Base-by-base conservation (phyloP, 2,329 filamentous ascomycete species). In the Colletotrichum higginsianum region DNA sequence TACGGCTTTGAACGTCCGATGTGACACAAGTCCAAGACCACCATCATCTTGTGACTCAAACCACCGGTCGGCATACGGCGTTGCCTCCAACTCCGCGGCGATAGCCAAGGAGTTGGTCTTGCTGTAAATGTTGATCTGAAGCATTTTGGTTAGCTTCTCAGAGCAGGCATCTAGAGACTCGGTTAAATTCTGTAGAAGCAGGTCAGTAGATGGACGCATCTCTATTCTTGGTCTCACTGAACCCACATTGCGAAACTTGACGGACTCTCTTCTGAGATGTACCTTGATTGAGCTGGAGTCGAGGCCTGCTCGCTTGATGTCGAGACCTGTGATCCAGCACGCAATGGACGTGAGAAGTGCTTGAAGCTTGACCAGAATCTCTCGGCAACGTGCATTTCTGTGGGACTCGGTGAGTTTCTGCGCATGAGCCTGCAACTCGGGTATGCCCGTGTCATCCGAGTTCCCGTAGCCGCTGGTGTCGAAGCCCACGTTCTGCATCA, bases 371-470 rank as follows among this genome's bases (percentile, higher is more conserved):
- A 6, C 23, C 6, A 57, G 2, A 6, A 57, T 26, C 5, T 11
- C 11, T 11, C 55, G 55, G 13, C 55, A 57, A 1, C 12, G n/a
- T 1, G 55, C 38, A 11, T 26, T 26, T 11, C 55, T 21, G n/a
- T 13, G n/a, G 3, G n/a, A 4, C 18, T 42, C 38, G 1, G 35
- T 57, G n/a, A 57, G 35, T 8, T 57, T 26, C 55, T 57, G 38
- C 3, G 55, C 55, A 18, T 93, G 89, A 0, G 80, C 81, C 75
- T 89, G 88, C 0, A 92, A 82, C 52, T 85, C 82, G 1, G 89
- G 89, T 4, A 92, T 84, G 75, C 88, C 89, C 0, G 90, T 92
- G 71, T 91, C 86, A 3, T 88, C 83, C 0, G 80, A 46, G 8
- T 80, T 78, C 1, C 78, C 77, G 76, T 91, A 93, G 0, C 90